These are phyloP conservation scores for Krasilnikovozyma curviuscula DNA, from an alignment of 768 basidiomycete species.

Conservation along the genomic window DNA sequence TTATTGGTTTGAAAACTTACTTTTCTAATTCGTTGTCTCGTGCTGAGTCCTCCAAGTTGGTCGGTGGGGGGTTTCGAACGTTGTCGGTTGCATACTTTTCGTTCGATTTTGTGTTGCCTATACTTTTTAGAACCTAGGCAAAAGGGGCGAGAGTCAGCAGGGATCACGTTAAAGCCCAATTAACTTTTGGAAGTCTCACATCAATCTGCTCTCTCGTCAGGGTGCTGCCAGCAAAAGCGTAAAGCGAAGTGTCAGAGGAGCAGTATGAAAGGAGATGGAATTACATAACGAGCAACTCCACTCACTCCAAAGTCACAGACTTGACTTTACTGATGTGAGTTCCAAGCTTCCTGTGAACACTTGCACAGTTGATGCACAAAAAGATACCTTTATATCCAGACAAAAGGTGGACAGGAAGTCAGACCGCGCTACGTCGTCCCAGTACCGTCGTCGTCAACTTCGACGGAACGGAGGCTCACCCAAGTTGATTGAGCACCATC, in stretches of 20 bases:
- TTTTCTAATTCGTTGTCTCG: constrained; percentile 11
- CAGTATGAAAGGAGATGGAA: not conserved
- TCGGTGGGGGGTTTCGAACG: constrained; percentile 7
- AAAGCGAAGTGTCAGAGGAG: not conserved
- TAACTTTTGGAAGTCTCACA: not conserved
- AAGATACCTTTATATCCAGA: constrained; percentile 3
- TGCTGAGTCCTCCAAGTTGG: constrained; percentile 5
- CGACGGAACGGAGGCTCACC: not conserved
- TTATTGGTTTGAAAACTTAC: not conserved
- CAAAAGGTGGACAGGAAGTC: constrained; percentile 4
- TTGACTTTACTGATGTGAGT: constrained; percentile 9
- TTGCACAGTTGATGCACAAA: constrained; percentile 6
- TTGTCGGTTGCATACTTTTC: constrained; percentile 3
- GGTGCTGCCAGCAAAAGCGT: not conserved
- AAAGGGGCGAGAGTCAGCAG: not conserved
- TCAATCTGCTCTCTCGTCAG: not conserved
- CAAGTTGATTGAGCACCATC: not conserved
- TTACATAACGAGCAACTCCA: not conserved
- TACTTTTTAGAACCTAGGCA: not conserved
- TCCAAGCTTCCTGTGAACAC: constrained; percentile 1
- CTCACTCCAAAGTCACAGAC: constrained; percentile 1
- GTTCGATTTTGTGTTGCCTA: constrained; percentile 9
- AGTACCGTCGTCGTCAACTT: not conserved
- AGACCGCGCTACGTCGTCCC: too few relatives aligned
- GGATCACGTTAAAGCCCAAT: not conserved